Evolutionary conservation across 2,329 filamentous ascomycete genomes (phyloP).

Genomic region (Alternaria ethzedia): DNA sequence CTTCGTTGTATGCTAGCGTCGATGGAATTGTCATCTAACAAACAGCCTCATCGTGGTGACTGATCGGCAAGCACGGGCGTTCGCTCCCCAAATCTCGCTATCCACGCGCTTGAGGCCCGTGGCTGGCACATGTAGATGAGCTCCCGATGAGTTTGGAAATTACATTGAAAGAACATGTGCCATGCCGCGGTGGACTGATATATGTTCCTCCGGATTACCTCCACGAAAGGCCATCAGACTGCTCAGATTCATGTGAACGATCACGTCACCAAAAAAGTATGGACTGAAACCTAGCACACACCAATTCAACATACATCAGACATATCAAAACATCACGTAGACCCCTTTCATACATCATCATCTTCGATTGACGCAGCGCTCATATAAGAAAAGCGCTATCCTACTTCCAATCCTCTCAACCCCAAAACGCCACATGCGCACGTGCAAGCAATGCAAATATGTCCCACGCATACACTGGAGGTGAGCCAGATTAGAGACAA

Average conservation of each 20-base stretch:
- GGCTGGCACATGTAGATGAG: constrained; percentile 1
- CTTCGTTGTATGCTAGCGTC: not conserved
- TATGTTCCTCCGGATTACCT: not conserved
- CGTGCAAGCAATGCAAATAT: constrained; percentile 14
- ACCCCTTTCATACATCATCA: not conserved
- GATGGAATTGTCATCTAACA: not conserved
- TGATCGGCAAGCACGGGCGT: not conserved
- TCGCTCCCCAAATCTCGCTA: not conserved
- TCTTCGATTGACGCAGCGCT: constrained; percentile 7
- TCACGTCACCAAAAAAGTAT: not conserved
- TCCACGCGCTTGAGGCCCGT: not conserved
- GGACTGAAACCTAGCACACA: not conserved
- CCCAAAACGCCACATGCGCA: constrained; percentile 14
- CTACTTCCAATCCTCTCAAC: constrained; percentile 5
- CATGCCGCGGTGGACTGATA: not conserved
- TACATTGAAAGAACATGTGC: not conserved
- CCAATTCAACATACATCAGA: not conserved
- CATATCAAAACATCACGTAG: not conserved
- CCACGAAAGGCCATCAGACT: not conserved
- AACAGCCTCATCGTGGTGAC: not conserved
- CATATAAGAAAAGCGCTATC: constrained; percentile 10
- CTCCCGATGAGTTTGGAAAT: not conserved
- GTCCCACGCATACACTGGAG: constrained; percentile 6
- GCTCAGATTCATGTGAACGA: not conserved
- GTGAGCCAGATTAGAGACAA: constrained; percentile 9